A percentile compares a stretch with the other conserved stretches of the same genome.
These are phyloP conservation scores for Xylariales sp. DNA, from an alignment of 2,329 filamentous ascomycete genomes.

Conservation along the genomic window DNA sequence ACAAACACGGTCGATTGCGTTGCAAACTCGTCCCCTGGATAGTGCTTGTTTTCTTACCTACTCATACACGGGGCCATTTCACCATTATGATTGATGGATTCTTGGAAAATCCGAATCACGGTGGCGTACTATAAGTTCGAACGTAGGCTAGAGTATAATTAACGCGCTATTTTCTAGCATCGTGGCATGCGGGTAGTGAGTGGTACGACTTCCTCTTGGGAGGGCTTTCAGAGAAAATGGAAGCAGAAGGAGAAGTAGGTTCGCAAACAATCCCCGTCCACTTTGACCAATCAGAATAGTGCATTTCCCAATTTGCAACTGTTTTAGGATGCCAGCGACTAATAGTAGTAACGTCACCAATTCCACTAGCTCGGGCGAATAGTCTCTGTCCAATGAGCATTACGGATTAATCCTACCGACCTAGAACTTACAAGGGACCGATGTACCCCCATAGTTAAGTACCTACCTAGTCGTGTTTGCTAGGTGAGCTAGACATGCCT, in stretches of 20 bases:
- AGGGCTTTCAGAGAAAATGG: constrained; percentile 7
- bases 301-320: constrained; percentile 47
- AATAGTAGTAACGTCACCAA: constrained; percentile 49
- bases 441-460: constrained; percentile 26
- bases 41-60: background rate
- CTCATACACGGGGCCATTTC: background rate
- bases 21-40: constrained; percentile 10
- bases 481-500: background rate
- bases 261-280: constrained; percentile 36
- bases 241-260: constrained; percentile 19
- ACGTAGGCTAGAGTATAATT: constrained; percentile 38
- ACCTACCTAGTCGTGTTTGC: background rate
- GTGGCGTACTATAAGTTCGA: constrained; percentile 34
- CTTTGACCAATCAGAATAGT: constrained; percentile 46
- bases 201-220: constrained; percentile 29
- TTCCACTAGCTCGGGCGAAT: constrained; percentile 38
- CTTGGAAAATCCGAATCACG: constrained; percentile 21
- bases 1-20: constrained; percentile 1
- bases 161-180: constrained; percentile 45
- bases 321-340: constrained; percentile 42
- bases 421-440: constrained; percentile 15
- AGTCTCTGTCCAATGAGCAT: constrained; percentile 41
- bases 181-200: constrained; percentile 19
- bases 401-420: constrained; percentile 7
- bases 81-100: constrained; percentile 21